Evolutionary conservation across 352 stramenopile species (phyloP).

Genomic region (Phytophthora macrochlamydospora): DNA sequence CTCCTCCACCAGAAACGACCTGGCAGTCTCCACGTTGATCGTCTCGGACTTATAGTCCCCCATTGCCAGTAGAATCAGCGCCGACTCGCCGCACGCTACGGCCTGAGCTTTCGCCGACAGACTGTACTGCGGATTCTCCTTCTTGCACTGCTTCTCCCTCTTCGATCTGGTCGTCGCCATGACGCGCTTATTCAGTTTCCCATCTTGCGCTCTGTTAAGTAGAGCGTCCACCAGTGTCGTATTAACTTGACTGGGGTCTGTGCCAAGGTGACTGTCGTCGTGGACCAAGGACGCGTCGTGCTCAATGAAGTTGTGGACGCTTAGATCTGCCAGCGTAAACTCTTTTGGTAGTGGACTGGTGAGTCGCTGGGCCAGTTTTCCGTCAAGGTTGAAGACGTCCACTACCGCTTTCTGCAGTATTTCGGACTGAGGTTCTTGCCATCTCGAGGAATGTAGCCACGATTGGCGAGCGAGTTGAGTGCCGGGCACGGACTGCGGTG

Average conservation of each 20-base stretch:
- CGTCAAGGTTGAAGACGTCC: slow-evolving; percentile 57
- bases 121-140: slow-evolving; percentile 50
- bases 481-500: slow-evolving; percentile 67
- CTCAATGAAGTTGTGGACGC: slow-evolving; percentile 59
- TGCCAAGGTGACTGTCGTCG: slow-evolving; percentile 56
- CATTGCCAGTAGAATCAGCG: slow-evolving; percentile 29
- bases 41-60: slow-evolving; percentile 28
- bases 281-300: slow-evolving; percentile 68
- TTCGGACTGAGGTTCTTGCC: slow-evolving; percentile 54
- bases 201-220: slow-evolving; percentile 37
- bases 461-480: slow-evolving; percentile 77
- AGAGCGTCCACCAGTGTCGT: slow-evolving; percentile 45
- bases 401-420: slow-evolving; percentile 46
- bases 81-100: slow-evolving; percentile 23
- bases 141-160: slow-evolving; percentile 51
- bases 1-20: slow-evolving; percentile 61
- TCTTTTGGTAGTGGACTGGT: slow-evolving; percentile 31
- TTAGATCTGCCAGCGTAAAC: slow-evolving; percentile 62
- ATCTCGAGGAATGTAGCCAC: slow-evolving; percentile 65
- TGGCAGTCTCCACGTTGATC: slow-evolving; percentile 50
- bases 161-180: slow-evolving; percentile 45
- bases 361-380: slow-evolving; percentile 39
- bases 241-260: slow-evolving; percentile 55
- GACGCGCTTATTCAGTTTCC: slow-evolving; percentile 43
- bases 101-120: slow-evolving; percentile 42